These are phyloP conservation scores for Lonicera japonica DNA, from an alignment of 129 eudicot genomes.

Conservation along the genomic window DNA sequence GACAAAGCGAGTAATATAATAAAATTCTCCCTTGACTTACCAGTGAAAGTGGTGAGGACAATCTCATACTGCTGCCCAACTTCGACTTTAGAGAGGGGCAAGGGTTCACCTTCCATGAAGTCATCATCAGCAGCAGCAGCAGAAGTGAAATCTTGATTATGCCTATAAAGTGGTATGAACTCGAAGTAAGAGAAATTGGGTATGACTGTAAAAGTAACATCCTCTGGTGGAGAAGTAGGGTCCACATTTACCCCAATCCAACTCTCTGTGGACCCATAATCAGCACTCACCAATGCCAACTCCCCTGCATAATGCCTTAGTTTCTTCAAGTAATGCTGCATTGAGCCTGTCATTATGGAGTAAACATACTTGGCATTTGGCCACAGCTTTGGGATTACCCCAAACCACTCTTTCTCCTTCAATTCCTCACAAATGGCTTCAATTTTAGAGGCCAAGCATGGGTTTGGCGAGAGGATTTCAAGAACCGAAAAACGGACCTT, in stretches of 20 bases:
- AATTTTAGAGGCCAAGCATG: constrained; percentile 31
- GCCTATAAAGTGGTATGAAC: constrained; percentile 66
- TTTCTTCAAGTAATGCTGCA: constrained; percentile 65
- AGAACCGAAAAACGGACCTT: constrained; percentile 33
- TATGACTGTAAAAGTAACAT: constrained; percentile 62
- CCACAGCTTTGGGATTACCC: constrained; percentile 62
- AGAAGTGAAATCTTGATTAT: constrained; percentile 5
- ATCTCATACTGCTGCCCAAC: constrained; percentile 79
- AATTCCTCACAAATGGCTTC: constrained; percentile 42
- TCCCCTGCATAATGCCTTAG: constrained; percentile 68
- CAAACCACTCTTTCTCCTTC: constrained; percentile 37
- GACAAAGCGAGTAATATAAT: neutral
- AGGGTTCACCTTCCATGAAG: constrained; percentile 61
- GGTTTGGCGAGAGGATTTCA: constrained; percentile 29
- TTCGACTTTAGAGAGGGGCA: constrained; percentile 56
- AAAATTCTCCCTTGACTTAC: constrained; percentile 17
- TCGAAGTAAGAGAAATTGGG: constrained; percentile 77
- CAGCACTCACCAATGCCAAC: constrained; percentile 79
- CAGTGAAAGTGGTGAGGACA: constrained; percentile 79
- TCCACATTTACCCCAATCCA: constrained; percentile 87
- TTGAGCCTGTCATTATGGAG: constrained; percentile 87
- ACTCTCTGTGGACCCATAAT: constrained; percentile 87
- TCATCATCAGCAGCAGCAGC: constrained; percentile 22
- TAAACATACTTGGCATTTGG: constrained; percentile 75
- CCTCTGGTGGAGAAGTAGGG: constrained; percentile 55